A percentile compares a stretch with the other conserved stretches of the same genome.
Conservation (phyloP, 495 filamentous ascomycete genomes). For the Xylaria palmicola region DNA sequence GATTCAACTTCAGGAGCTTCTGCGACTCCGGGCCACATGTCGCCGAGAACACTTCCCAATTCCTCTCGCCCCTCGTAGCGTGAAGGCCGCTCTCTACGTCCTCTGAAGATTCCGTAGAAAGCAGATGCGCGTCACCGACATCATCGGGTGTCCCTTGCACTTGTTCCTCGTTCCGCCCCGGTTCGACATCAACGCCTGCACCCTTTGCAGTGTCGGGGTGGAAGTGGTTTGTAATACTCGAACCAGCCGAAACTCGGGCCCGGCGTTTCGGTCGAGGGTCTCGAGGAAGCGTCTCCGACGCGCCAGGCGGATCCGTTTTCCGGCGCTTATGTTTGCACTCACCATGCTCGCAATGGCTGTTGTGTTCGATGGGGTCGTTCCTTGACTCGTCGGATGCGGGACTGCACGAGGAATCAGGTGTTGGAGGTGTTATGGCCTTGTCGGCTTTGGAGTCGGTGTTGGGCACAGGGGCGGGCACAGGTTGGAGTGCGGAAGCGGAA, state of each 20-base stretch:
- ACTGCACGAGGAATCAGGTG: constrained; percentile 24
- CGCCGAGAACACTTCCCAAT: neutral
- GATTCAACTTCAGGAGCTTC: constrained; percentile 49
- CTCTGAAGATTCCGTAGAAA: neutral
- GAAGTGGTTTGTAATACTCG: constrained; percentile 8
- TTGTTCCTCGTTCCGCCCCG: neutral
- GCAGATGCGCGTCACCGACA: neutral
- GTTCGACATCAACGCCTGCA: neutral
- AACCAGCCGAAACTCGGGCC: constrained; percentile 5
- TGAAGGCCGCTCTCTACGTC: neutral
- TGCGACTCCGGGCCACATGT: constrained; percentile 31
- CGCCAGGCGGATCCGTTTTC: constrained; percentile 6
- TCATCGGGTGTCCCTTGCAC: neutral
- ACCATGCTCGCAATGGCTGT: constrained; percentile 7
- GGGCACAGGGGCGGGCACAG: too few relatives aligned
- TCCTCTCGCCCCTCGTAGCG: neutral
- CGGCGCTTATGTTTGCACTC: constrained; percentile 25
- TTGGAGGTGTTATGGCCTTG: constrained; percentile 17
- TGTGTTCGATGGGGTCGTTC: neutral
- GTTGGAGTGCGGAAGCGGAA: too few relatives aligned
- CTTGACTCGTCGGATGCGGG: constrained; percentile 15
- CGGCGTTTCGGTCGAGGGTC: constrained; percentile 29
- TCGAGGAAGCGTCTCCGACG: neutral
- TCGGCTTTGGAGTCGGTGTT: constrained; percentile 16
- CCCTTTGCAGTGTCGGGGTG: neutral